Evolutionary conservation across 768 basidiomycete genomes (phyloP).

Genomic region (Hirschioporus abietinus): DNA sequence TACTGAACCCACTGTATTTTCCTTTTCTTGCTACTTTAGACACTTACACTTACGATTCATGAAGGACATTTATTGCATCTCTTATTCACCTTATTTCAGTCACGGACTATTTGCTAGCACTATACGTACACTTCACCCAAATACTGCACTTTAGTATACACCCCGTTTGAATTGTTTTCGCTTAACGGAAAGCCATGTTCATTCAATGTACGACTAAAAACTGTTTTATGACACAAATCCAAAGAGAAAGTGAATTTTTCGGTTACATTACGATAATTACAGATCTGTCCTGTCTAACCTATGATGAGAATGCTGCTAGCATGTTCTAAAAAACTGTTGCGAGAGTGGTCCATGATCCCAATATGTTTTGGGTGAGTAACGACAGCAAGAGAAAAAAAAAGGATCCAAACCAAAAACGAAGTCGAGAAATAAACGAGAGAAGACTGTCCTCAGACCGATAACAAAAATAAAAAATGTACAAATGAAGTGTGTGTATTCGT

Average conservation of each 20-base stretch:
- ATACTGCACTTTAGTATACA: neutral
- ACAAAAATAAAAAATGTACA: neutral
- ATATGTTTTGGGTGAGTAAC: neutral
- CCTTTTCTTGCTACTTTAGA: neutral
- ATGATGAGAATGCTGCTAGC: neutral
- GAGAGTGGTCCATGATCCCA: neutral
- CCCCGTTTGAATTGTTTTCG: neutral
- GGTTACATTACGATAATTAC: neutral
- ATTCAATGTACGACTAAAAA: too few relatives aligned
- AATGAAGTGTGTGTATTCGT: neutral
- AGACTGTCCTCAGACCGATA: neutral
- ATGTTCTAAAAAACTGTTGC: neutral
- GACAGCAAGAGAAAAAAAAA: neutral
- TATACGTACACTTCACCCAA: neutral
- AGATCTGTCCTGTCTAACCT: neutral
- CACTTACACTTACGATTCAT: constrained; percentile 4
- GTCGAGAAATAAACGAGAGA: neutral
- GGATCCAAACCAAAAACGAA: neutral
- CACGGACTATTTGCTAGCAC: neutral
- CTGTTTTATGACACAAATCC: neutral
- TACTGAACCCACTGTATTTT: neutral
- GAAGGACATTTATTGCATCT: neutral
- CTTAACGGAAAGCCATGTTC: too few relatives aligned
- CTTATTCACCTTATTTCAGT: neutral
- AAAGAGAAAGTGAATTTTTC: neutral